phyloP scores from a whole-genome alignment of 169 alveolate genomes.

The Eimeria brunetti region DNA sequence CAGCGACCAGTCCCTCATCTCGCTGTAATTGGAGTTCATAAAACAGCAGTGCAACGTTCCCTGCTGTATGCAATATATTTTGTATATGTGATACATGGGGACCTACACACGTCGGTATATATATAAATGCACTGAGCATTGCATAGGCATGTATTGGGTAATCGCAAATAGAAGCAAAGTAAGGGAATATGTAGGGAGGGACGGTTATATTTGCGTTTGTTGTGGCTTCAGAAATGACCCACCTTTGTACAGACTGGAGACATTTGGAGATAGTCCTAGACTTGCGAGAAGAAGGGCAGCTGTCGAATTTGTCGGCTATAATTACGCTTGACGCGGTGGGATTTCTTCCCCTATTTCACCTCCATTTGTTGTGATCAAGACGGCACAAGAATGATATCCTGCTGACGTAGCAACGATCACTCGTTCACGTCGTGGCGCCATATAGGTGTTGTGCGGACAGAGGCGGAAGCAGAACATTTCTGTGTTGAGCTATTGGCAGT shows the following conservation, averaged over 20 bases:
- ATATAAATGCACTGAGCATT: background rate
- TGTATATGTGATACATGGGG: too few species aligned
- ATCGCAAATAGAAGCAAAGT: background rate
- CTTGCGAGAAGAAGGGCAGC: conserved; percentile 53
- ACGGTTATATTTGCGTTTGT: background rate
- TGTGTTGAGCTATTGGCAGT: background rate
- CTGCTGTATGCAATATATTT: too few species aligned
- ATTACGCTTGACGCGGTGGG: conserved; percentile 56
- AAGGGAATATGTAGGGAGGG: background rate
- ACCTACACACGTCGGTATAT: background rate
- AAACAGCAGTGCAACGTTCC: too few species aligned
- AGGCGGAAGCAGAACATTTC: background rate
- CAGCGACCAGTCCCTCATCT: too few species aligned
- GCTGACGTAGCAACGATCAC: background rate
- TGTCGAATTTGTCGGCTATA: conserved; percentile 33
- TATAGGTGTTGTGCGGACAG: background rate
- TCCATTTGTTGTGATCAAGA: background rate
- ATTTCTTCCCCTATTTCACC: background rate
- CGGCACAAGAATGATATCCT: background rate
- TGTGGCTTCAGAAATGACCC: conserved; percentile 51
- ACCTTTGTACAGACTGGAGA: conserved; percentile 54
- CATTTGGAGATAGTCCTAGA: conserved; percentile 60
- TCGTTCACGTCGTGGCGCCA: background rate
- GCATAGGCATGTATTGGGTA: background rate
- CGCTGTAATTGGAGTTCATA: too few species aligned